Conservation (phyloP, 441 rosid genomes). For the Corymbia calophylla region DNA sequence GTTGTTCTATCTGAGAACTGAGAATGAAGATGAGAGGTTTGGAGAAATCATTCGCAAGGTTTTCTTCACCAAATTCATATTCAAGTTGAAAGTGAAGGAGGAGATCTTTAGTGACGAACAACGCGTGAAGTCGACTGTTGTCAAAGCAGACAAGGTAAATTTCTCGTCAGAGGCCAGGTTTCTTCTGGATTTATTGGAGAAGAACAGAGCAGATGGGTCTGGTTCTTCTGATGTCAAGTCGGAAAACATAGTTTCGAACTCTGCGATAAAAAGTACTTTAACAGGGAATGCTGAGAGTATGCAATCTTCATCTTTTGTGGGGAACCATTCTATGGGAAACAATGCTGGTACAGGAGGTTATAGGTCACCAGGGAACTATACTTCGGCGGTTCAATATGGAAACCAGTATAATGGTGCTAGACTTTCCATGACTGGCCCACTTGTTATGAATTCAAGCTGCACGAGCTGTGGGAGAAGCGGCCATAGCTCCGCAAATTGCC, state of each 20-base stretch:
- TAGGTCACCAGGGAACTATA: conserved; percentile 26
- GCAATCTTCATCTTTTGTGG: conserved; percentile 18
- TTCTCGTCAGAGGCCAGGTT: conserved; percentile 50
- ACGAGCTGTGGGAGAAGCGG: conserved; percentile 47
- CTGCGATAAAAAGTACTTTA: conserved; percentile 12
- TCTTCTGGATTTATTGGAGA: conserved; percentile 53
- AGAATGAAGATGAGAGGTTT: conserved; percentile 63
- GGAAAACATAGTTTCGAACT: conserved; percentile 15
- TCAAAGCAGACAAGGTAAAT: conserved; percentile 66
- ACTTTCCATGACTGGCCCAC: conserved; percentile 14
- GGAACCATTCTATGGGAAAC: conserved; percentile 3
- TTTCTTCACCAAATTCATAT: conserved; percentile 50
- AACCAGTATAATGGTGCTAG: conserved; percentile 29
- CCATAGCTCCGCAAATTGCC: conserved; percentile 65
- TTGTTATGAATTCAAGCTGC: conserved; percentile 27
- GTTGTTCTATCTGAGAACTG: conserved; percentile 53
- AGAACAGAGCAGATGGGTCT: conserved; percentile 32
- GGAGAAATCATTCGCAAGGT: conserved; percentile 52
- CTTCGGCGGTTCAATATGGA: conserved; percentile 29
- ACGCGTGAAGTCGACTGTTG: conserved; percentile 75
- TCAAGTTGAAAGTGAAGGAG: conserved; percentile 93
- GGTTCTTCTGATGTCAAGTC: conserved; percentile 15
- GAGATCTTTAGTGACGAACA: conserved; percentile 82
- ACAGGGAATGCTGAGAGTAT: conserved; percentile 24
- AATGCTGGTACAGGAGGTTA: conserved; percentile 17